Percentiles rank a stretch among this genome's conserved stretches.
phyloP scores from a whole-genome alignment of 129 eudicot species.

The Arctium minus region DNA sequence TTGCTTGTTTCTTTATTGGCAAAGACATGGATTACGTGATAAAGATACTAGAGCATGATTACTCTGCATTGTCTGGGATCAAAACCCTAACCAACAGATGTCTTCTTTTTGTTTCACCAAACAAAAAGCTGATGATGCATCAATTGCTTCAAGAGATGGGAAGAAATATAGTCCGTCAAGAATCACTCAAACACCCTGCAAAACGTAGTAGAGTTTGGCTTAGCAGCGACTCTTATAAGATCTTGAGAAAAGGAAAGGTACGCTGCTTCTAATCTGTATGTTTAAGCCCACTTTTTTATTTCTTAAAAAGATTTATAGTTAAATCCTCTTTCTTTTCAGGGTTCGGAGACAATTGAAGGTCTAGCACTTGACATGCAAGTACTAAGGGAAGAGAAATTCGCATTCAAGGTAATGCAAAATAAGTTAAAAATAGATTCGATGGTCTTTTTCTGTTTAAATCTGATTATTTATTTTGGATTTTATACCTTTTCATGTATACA shows the following conservation, averaged over 20 bases:
- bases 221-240: slow-evolving; percentile 7
- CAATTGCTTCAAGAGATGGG: slow-evolving; percentile 26
- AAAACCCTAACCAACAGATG: slow-evolving; percentile 1
- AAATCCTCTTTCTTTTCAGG: slow-evolving; percentile 3
- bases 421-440: background rate
- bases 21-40: background rate
- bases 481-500: background rate
- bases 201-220: slow-evolving; percentile 15
- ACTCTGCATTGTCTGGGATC: background rate
- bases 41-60: background rate
- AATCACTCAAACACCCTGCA: slow-evolving; percentile 10
- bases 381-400: slow-evolving; percentile 2
- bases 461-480: too few relatives aligned
- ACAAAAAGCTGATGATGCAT: slow-evolving; percentile 20
- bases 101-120: background rate
- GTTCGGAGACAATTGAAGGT: slow-evolving; percentile 27
- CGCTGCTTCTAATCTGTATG: background rate
- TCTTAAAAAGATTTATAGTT: background rate
- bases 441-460: background rate
- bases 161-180: slow-evolving; percentile 5
- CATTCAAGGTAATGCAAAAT: background rate
- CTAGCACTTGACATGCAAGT: slow-evolving; percentile 18
- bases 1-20: slow-evolving; percentile 43
- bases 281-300: background rate
- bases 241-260: slow-evolving; percentile 23